Conservation (phyloP, 148 eudicot species). For the Dianthus caryophyllus region DNA sequence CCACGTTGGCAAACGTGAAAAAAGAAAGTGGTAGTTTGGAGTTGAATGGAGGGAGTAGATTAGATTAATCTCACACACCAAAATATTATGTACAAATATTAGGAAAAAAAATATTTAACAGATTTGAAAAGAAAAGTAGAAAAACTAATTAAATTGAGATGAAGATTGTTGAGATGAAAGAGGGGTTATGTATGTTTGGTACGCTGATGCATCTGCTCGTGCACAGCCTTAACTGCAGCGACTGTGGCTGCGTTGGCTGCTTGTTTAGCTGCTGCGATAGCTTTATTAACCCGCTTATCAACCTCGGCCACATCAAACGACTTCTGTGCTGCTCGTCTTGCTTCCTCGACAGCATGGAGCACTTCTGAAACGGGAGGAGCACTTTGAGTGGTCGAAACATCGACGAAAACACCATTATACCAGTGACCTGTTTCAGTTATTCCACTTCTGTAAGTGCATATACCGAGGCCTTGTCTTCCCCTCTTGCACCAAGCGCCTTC, state of each 20-base stretch:
- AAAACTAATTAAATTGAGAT: too few species aligned
- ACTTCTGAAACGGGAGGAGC: constrained; percentile 71
- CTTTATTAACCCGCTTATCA: constrained; percentile 80
- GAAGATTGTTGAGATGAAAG: too few species aligned
- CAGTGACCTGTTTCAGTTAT: constrained; percentile 92
- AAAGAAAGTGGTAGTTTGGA: too few species aligned
- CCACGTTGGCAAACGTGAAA: too few species aligned
- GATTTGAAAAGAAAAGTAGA: too few species aligned
- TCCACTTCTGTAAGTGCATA: constrained; percentile 84
- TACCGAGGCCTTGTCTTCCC: constrained; percentile 90
- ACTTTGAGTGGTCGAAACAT: constrained; percentile 82
- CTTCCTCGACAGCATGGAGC: constrained; percentile 88
- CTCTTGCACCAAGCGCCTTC: constrained; percentile 99
- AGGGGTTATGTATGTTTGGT: too few species aligned
- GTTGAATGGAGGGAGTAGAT: too few species aligned
- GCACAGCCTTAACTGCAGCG: constrained; percentile 84
- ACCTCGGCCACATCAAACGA: constrained; percentile 82
- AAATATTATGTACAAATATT: too few species aligned
- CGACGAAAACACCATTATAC: constrained; percentile 83
- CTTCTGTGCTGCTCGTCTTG: constrained; percentile 74
- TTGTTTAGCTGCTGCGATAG: constrained; percentile 72
- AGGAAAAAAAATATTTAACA: too few species aligned
- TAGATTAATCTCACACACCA: too few species aligned
- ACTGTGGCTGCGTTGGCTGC: constrained; percentile 95
- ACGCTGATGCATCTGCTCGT: constrained; percentile 66